Percentiles rank a stretch among this genome's conserved stretches.
phyloP scores from a whole-genome alignment of 345 rosid genomes.

The Pseudoturritis turrita region DNA sequence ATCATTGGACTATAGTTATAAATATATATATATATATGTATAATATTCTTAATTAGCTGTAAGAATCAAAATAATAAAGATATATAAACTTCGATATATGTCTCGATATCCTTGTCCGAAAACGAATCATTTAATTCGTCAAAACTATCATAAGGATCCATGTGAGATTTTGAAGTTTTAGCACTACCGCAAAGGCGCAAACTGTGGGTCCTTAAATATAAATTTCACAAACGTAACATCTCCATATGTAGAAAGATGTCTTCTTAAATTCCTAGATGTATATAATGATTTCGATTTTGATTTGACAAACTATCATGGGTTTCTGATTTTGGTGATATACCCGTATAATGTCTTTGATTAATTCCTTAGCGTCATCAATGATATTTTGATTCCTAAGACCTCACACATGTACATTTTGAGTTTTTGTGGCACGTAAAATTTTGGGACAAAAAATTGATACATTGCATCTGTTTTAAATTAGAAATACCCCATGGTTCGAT shows the following conservation, averaged over 20 bases:
- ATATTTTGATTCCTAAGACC: conserved; percentile 23
- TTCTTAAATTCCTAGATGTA: conserved; percentile 3
- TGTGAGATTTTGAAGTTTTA: conserved; percentile 17
- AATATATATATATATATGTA: background rate
- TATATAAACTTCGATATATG: background rate
- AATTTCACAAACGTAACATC: conserved; percentile 14
- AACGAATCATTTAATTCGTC: conserved; percentile 15
- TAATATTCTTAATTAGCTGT: background rate
- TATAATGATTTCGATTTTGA: conserved; percentile 26
- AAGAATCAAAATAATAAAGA: background rate
- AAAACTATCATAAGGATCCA: conserved; percentile 28
- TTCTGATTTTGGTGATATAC: conserved; percentile 20
- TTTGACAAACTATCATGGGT: conserved; percentile 20
- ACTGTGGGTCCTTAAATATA: conserved; percentile 11
- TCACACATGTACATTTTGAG: background rate
- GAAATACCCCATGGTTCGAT: background rate
- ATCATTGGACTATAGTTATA: conserved; percentile 10
- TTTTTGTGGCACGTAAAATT: background rate
- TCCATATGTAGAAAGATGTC: background rate
- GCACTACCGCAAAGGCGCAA: conserved; percentile 4
- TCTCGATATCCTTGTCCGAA: conserved; percentile 4
- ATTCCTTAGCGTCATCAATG: conserved; percentile 5
- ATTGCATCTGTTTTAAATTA: background rate
- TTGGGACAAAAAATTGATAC: background rate
- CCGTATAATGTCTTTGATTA: background rate